phyloP scores from a whole-genome alignment of 1,139 yeast genomes.

The Yamadazyma sp. region DNA sequence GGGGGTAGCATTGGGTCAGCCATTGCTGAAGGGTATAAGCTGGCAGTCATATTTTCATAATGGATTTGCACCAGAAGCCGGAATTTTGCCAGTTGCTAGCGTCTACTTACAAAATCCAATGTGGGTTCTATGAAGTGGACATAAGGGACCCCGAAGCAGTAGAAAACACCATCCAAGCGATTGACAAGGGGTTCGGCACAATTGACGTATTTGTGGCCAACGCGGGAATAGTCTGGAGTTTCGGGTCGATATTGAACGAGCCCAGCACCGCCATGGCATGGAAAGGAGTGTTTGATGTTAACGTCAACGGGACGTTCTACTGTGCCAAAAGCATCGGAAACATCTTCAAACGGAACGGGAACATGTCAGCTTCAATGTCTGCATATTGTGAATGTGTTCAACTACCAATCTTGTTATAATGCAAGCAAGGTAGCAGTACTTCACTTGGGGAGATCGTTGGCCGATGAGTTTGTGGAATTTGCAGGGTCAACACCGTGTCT shows the following conservation, averaged over 20 bases:
- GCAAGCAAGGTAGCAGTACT: conserved; percentile 56
- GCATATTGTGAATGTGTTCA: conserved; percentile 56
- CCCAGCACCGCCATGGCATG: conserved; percentile 45
- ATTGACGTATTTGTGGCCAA: conserved; percentile 82
- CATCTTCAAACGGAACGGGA: conserved; percentile 44
- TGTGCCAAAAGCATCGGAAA: conserved; percentile 57
- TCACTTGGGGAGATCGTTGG: conserved; percentile 52
- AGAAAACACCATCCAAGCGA: conserved; percentile 50
- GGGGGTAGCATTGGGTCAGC: conserved; percentile 79
- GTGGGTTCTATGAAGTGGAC: conserved; percentile 65
- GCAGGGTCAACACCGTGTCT: conserved; percentile 56
- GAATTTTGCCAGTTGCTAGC: conserved; percentile 48
- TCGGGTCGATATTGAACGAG: conserved; percentile 53
- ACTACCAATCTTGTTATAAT: conserved; percentile 55
- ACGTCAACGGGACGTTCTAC: conserved; percentile 56
- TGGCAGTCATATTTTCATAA: conserved; percentile 74
- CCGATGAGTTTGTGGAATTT: conserved; percentile 52
- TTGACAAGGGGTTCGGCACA: conserved; percentile 62
- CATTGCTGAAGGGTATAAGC: conserved; percentile 76
- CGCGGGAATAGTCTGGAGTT: conserved; percentile 83
- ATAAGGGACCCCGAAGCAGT: conserved; percentile 61
- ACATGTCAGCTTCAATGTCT: conserved; percentile 59
- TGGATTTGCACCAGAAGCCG: conserved; percentile 4
- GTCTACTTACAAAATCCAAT: conserved; percentile 57
- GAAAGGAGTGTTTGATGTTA: conserved; percentile 50